These are phyloP conservation scores for Irpex rosettiformis DNA, from an alignment of 1,284 basidiomycete species.

Conservation along the genomic window DNA sequence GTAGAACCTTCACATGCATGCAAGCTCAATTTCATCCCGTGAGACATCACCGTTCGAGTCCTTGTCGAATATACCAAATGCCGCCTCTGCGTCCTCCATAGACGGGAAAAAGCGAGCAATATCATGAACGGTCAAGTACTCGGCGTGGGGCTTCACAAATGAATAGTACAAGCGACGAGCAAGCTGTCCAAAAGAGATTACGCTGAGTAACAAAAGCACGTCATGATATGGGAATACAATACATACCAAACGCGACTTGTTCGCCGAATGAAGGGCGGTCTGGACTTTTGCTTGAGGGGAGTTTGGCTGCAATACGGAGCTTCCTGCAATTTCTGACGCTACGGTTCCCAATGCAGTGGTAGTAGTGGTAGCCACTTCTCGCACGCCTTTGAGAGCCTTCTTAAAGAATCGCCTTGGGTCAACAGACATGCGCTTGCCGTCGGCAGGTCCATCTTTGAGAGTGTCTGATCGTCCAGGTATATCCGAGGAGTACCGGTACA, in stretches of 20 bases:
- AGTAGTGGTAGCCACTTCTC: conserved; percentile 72
- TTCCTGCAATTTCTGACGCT: conserved; percentile 68
- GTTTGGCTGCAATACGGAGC: conserved; percentile 84
- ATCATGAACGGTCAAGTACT: conserved; percentile 65
- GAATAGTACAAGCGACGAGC: conserved; percentile 88
- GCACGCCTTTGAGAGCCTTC: conserved; percentile 70
- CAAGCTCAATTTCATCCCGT: conserved; percentile 74
- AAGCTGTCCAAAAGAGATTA: conserved; percentile 41
- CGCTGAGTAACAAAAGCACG: neutral
- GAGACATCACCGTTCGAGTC: conserved; percentile 80
- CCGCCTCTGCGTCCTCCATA: conserved; percentile 60
- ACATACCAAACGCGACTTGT: conserved; percentile 76
- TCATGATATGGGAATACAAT: neutral
- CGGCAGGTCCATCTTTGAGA: conserved; percentile 42
- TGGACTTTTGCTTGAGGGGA: conserved; percentile 83
- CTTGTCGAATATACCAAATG: conserved; percentile 80
- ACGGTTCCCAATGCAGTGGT: conserved; percentile 82
- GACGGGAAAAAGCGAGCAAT: conserved; percentile 73
- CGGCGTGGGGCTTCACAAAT: conserved; percentile 63
- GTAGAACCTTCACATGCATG: conserved; percentile 51
- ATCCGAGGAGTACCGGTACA: conserved; percentile 79
- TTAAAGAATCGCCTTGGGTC: conserved; percentile 68
- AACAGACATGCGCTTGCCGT: conserved; percentile 31
- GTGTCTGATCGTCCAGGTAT: conserved; percentile 69
- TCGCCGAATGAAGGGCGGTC: conserved; percentile 73